Evolutionary conservation across 306 rosid species (phyloP), one percentile per base, ranked within the genome.

Genomic region (Adenanthera pavonina): DNA sequence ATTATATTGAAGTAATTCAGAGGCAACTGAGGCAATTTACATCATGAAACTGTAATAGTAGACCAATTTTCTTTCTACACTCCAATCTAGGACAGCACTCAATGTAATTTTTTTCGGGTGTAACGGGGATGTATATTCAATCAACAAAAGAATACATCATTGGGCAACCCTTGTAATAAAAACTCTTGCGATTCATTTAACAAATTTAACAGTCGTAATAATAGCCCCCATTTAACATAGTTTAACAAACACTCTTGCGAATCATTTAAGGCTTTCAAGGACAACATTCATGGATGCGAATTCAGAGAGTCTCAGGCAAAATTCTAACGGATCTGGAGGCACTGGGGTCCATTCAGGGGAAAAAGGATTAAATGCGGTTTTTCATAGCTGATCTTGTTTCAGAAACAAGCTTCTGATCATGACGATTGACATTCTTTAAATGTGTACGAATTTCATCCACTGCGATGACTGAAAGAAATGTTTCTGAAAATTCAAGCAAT

Each of bases 1-100:
- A 69, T 74, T 75, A 40, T 34, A 43, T 40, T n/a, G 71, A 78
- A 77, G 33, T 20, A 78, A 41, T 64, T 19, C 47, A n/a, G 72
- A 46, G 56, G 74, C 74, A 20, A 40, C 34, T 8, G 3, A n/a
- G 46, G 46, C 71, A 65, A 65, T 17, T 35, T 38, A 38, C 48
- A 38, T 15, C 1, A 13, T 8, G 3, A 25, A 69, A 1, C 74
- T 46, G 25, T 44, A 2, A 43, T 25, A 20, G 19, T 43, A n/a
- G 5, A 44, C 40, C 34, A 46, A 69, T 43, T 46, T 69, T 19
- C 53, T 19, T n/a, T 44, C 9, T 20, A 44, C 12, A 44, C 51
- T 44, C 54, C 36, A 20, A 69, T 46, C 14, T 16, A 69, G 38
- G 8, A 46, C 56, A 20, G 10, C 73, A 68, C 17, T 10, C 14